A percentile compares a stretch with the other conserved stretches of the same genome.
These are phyloP conservation scores for Aspergillus carlsbadensis DNA, from an alignment of 495 filamentous ascomycete species.

Conservation along the genomic window DNA sequence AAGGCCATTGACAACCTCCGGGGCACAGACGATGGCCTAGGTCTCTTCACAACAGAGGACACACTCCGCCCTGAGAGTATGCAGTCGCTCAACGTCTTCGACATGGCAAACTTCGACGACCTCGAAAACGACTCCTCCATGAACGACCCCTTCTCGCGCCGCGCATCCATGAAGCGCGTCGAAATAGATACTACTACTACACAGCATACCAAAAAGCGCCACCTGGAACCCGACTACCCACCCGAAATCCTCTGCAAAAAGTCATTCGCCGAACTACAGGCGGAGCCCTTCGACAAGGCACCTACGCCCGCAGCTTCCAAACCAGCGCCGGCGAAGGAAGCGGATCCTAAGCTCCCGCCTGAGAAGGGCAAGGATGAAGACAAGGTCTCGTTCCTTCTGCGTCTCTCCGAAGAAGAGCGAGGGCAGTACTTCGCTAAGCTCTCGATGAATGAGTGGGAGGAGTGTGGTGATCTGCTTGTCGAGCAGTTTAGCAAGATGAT, in stretches of 20 bases:
- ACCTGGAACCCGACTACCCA: constrained; percentile 42
- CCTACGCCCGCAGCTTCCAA: constrained; percentile 23
- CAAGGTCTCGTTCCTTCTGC: constrained; percentile 30
- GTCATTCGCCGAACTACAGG: constrained; percentile 42
- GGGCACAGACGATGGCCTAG: constrained; percentile 26
- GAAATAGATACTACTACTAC: constrained; percentile 17
- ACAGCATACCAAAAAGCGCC: constrained; percentile 29
- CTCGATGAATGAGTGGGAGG: constrained; percentile 73
- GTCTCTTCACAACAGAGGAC: constrained; percentile 23
- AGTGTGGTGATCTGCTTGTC: constrained; percentile 77
- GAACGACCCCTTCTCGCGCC: constrained; percentile 36
- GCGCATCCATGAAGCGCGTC: constrained; percentile 18
- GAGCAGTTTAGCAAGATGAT: constrained; percentile 65
- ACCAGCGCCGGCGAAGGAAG: neutral
- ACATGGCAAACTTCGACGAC: constrained; percentile 36
- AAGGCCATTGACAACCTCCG: constrained; percentile 17
- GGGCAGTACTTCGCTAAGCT: constrained; percentile 63
- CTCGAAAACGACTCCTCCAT: constrained; percentile 33
- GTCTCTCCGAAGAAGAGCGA: constrained; percentile 45
- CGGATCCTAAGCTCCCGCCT: constrained; percentile 7
- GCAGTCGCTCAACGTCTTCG: constrained; percentile 33
- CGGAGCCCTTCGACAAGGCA: constrained; percentile 44
- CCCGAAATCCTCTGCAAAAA: constrained; percentile 42
- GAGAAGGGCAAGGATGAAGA: constrained; percentile 19
- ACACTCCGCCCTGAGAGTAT: constrained; percentile 26